Conservation (phyloP, 108 stramenopile genomes). For the Cyclotella baltica region DNA sequence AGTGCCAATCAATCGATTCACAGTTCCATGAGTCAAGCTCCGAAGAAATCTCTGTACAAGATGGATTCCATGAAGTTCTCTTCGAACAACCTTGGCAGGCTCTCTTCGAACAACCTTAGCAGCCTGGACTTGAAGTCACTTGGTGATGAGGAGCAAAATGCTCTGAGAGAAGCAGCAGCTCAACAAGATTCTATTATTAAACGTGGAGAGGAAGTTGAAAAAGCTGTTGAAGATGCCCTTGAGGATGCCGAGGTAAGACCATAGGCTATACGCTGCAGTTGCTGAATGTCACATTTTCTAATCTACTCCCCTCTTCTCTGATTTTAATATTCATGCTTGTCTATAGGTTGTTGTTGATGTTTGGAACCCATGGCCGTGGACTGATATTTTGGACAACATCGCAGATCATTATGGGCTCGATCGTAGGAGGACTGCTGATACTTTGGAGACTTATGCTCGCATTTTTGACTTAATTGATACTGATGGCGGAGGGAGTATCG, state of each 20-base stretch:
- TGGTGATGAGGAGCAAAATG: conserved; percentile 8
- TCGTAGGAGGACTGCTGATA: background rate
- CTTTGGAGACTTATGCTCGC: background rate
- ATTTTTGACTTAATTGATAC: conserved; percentile 21
- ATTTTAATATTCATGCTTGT: no score
- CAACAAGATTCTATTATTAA: conserved; percentile 21
- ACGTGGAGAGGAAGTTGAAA: conserved; percentile 17
- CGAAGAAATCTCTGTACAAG: background rate
- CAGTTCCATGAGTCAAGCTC: no score
- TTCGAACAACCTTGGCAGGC: background rate
- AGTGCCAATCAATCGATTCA: background rate
- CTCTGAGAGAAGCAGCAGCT: background rate
- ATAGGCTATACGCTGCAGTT: no score
- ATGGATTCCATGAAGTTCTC: background rate
- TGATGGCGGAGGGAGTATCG: conserved; percentile 20
- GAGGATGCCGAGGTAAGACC: background rate
- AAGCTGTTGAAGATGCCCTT: background rate
- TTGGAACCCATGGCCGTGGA: conserved; percentile 32
- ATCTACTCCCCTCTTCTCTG: no score
- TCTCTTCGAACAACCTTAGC: conserved; percentile 6
- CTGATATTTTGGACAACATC: conserved; percentile 10
- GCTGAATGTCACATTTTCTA: no score
- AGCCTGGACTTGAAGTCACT: background rate
- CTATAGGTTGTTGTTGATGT: conserved; percentile 11
- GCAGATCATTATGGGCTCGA: conserved; percentile 9